Base-by-base conservation (phyloP, 2,329 filamentous ascomycete species). In the Stachybotrys chartarum region DNA sequence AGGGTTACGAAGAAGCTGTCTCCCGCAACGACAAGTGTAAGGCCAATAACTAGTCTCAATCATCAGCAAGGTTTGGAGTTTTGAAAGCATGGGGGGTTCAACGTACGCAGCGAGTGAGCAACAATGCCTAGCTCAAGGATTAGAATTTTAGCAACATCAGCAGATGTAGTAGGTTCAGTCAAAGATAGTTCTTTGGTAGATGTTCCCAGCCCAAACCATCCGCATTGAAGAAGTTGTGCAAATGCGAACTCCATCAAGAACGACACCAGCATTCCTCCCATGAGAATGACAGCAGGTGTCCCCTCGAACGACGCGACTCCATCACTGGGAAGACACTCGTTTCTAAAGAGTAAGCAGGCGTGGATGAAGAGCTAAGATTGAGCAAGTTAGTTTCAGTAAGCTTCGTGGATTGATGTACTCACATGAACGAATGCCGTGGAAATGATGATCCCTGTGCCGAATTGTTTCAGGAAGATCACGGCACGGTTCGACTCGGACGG, bases 111-210 rank as follows among this genome's bases (percentile, higher is more conserved):
- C 0, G 85, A 90, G 72, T 91, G 88, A 70, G 91, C 91, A 51
- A 91, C 78, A 56, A 91, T 85, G 8, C 88, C 88, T 0, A 81
- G 80, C 67, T 91, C 88, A 66, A 91, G 82, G 45, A 90, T 83
- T 30, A 81, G 63, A 6, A 89, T 65, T 2, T 64, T 61, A 4
- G 64, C 62, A 54, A 64, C 64, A 30, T 68, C 64, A 14, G 67
- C 59, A 42, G 58, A 57, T 5, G 62, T 54, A 5, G 68, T 56
- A 3, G 66, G 60, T 49, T 66, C 62, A 12, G 65, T 49, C 10
- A 63, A 65, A 7, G 58, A 14, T 10, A 42, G 35, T 10, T 14
- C 35, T 42, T 42, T 42, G 5, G 10, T 42, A 2, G 35, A 42
- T 14, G 35, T 42, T 10, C 14, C 10, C 14, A 3, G 35, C 14